Evolutionary conservation across 2,329 filamentous ascomycete genomes (phyloP), one percentile per base, ranked within the genome.

Genomic region (Penicillium sp.): DNA sequence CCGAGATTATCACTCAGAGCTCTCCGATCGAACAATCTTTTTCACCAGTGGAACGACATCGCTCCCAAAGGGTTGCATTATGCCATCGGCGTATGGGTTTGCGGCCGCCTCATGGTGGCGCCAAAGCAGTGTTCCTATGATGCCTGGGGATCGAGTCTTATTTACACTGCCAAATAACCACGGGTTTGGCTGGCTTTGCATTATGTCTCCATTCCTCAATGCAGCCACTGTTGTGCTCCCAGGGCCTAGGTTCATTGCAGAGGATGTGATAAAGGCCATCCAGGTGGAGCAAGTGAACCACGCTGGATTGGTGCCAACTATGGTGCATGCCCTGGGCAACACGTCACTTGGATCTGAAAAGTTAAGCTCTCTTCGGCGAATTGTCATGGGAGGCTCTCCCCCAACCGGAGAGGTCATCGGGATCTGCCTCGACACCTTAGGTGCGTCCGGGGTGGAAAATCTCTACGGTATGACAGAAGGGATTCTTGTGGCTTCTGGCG

Each of bases 1-100:
- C 29, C 13, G 7, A 41, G 38, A 50, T 43, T 7, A 38, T 2
- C 25, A 55, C 29, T 43, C 44, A 21, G 34, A 56, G 16, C 5
- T 10, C 34, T 36, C 39, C 0, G 56, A 61, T 23, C 25, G 5
- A 25, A 23, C 61, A 13, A 40, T 63, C 13, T 59, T 63, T 27
- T 63, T 63, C 52, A 61, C 61, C 5, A 63, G 61, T 56, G 61
- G 61, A n/a, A 63, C 59, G 5, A 62, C 59, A 21, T 60, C 57
- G 29, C 57, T 63, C 16, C 61, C 61, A 0, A 63, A 63, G 31
- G 61, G 57, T 3, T 64, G 61, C 34, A 29, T 61, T 27, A 41
- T 63, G 46, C 53, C 54, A 29, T 56, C 54, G 7, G 51, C 58
- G 5, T 56, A 58, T 49, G 48, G 31, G 2, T 56, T 56, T 40